phyloP scores from a whole-genome alignment of 371 early-diverging fungal genomes.

The Gilbertella persicaria region DNA sequence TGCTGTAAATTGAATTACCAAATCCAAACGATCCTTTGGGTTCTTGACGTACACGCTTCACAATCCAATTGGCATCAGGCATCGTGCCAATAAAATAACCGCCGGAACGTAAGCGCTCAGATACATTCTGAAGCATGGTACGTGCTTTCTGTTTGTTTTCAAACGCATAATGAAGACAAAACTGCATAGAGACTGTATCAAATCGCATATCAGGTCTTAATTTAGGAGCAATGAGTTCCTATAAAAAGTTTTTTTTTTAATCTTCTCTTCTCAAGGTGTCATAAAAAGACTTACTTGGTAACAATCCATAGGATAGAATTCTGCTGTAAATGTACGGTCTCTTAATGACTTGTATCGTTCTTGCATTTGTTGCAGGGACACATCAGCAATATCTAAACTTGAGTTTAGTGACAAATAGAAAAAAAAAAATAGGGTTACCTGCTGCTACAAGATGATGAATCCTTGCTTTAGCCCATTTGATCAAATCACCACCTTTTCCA shows the following conservation, averaged over 20 bases:
- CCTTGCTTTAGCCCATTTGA: constrained; percentile 83
- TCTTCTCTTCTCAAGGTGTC: no score
- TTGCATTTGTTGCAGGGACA: constrained; percentile 90
- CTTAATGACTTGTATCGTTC: constrained; percentile 68
- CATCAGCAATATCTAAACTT: constrained; percentile 86
- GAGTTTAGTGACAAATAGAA: no score
- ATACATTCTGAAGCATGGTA: constrained; percentile 84
- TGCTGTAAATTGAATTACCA: constrained; percentile 86
- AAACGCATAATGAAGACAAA: constrained; percentile 98
- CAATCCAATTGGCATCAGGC: constrained; percentile 92
- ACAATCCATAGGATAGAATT: constrained; percentile 83
- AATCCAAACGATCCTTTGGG: constrained; percentile 50
- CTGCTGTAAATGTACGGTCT: constrained; percentile 61
- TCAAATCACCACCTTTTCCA: constrained; percentile 99
- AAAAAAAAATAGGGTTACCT: constrained; percentile 30
- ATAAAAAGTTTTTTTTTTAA: constrained; percentile 3
- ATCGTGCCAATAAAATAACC: constrained; percentile 95
- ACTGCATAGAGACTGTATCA: constrained; percentile 95
- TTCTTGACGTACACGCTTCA: constrained; percentile 46
- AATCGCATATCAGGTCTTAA: constrained; percentile 59
- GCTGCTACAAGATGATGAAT: constrained; percentile 77
- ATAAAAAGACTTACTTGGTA: constrained; percentile 57
- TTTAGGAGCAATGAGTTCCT: constrained; percentile 61
- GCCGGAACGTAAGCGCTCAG: constrained; percentile 72
- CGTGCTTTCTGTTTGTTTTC: constrained; percentile 81